Evolutionary conservation across 768 basidiomycete genomes (phyloP), one percentile per base, ranked within the genome.

Genomic region (Lactarius quietus): DNA sequence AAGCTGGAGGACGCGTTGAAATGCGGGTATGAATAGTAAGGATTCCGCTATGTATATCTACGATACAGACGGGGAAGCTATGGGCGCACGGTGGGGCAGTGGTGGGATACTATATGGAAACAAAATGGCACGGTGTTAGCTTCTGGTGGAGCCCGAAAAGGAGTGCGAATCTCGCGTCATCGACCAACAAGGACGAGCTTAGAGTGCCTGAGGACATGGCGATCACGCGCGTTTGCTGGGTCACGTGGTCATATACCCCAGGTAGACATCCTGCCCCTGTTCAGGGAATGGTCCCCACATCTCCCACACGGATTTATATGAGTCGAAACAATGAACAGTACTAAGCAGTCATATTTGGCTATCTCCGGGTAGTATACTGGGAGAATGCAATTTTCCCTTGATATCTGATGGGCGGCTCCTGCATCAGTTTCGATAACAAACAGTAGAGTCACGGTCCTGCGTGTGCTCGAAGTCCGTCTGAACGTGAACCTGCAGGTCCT

Each of bases 401-500:
- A 31, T 51, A 20, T 33, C 52, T 35, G 57, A 45, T 39, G 23
- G 29, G 26, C 17, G 33, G 63, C 6, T 41, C 29, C 23, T 26
- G 57, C 23, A 14, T 9, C 54, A 35, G 29, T 65, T 57, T 29
- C 55, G 29, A 38, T 31, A 52, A 64, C 29, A 39, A 41, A 54
- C 14, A 33, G 38, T 18, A 14, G 26, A 20, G 14, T 33, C 20
- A 18, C n/a, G 31, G 28, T 66, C 64, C 31, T 17, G 28, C 23
- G 33, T 38, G 23, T 29, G 45, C n/a, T 65, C 29, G 35, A 45
- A 61, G n/a, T 68, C 64, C 56, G 51, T 68, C 48, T 29, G 55
- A 38, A 65, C 15, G 28, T 58, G 64, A 14, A 68, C 59, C 45
- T 65, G 38, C 23, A 65, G 9, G 28, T 68, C 43, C 43, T 29